Evolutionary conservation across 108 stramenopile genomes (phyloP), one percentile per base, ranked within the genome.

Genomic region (Pseudonitzschia delicatissima): DNA sequence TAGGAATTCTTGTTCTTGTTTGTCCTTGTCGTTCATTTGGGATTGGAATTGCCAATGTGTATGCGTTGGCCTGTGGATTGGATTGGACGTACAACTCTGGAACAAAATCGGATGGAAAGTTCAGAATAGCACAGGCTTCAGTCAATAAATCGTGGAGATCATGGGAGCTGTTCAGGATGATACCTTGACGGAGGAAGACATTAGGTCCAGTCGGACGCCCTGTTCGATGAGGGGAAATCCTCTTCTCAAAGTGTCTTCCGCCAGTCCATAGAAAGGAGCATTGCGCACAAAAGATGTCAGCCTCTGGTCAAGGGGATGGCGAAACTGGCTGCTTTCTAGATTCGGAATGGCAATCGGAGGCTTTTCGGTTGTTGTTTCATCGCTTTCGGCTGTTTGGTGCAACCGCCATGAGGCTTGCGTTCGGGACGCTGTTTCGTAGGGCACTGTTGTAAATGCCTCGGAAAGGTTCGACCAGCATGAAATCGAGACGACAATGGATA

Each of bases 81-180:
- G 76, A 77, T 65, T 82, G 78, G 7, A 85, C 72, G 52, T 74
- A 85, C 6, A 85, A 48, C 12, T 85, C 84, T 0, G 84, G 84
- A 32, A 69, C 49, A 9, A 59, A 40, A 18, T 25, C n/a, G 7
- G 29, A 31, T 15, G 48, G 50, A 57, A 79, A 55, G 36, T 76
- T 71, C 37, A 85, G 71, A 11, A 82, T 29, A 13, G 48, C 20
- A 2, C 72, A 67, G 9, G 80, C 80, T 15, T 78, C 78, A 27
- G 57, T 51, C 53, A 82, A 51, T 17, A 64, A 45, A 35, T 69
- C 59, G 42, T 80, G 62, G 11, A 85, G 29, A 31, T 80, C 69
- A n/a, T 9, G 81, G 79, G 17, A 82, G 29, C 64, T 85, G 81
- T 28, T 78, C 6, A n/a, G 15, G 44, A 42, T 21, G 78, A 80